phyloP scores from a whole-genome alignment of 352 stramenopile genomes.

The Pythium biforme region DNA sequence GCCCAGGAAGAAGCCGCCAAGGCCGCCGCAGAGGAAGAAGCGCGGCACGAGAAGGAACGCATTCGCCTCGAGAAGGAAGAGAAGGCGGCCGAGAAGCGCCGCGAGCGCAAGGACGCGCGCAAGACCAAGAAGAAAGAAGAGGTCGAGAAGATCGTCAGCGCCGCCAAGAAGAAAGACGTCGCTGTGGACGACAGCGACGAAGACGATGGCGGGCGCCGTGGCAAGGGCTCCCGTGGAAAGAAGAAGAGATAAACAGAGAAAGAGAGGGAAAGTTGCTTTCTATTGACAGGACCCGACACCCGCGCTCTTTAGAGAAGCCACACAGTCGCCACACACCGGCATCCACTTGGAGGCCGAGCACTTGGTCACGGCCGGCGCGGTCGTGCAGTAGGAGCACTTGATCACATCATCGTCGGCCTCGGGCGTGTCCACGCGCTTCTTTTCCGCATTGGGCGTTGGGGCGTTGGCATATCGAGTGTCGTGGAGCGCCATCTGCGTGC shows the following conservation, averaged over 20 bases:
- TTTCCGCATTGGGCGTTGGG: neutral
- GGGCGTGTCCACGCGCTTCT: slow-evolving; percentile 23
- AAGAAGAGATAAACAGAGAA: slow-evolving; percentile 29
- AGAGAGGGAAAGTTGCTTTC: neutral
- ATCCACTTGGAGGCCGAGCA: slow-evolving; percentile 86
- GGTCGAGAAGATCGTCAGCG: slow-evolving; percentile 63
- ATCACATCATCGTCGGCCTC: slow-evolving; percentile 41
- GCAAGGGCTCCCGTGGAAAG: slow-evolving; percentile 24
- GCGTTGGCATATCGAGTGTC: slow-evolving; percentile 32
- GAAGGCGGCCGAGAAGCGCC: slow-evolving; percentile 75
- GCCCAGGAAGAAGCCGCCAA: slow-evolving; percentile 28
- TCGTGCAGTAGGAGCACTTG: slow-evolving; percentile 63
- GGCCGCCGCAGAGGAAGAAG: slow-evolving; percentile 28
- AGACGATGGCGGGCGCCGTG: slow-evolving; percentile 42
- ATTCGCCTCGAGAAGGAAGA: slow-evolving; percentile 68
- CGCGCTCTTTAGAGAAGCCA: slow-evolving; percentile 37
- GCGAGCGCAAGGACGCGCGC: slow-evolving; percentile 78
- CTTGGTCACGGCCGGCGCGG: slow-evolving; percentile 59
- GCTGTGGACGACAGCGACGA: slow-evolving; percentile 33
- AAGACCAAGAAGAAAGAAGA: slow-evolving; percentile 81
- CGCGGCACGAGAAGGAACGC: slow-evolving; percentile 42
- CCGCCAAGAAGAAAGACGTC: slow-evolving; percentile 41
- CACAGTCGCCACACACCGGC: slow-evolving; percentile 69
- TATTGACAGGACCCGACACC: slow-evolving; percentile 22
- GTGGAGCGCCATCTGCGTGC: slow-evolving; percentile 52